Evolutionary conservation across 495 filamentous ascomycete species (phyloP).

Genomic region (Penicillium subrubescens): DNA sequence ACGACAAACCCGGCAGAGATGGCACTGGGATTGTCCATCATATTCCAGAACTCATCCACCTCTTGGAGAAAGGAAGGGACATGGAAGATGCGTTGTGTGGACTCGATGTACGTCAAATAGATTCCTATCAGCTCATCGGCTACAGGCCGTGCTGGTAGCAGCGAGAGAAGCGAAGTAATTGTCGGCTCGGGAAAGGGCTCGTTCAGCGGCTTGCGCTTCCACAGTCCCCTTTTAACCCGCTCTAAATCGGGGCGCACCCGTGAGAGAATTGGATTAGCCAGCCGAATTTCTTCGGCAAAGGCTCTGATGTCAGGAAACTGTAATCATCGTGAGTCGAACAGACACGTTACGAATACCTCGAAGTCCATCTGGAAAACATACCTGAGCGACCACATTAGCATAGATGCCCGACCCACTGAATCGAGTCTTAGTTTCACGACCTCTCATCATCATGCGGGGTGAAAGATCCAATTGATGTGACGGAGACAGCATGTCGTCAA

Average conservation of each 20-base stretch:
- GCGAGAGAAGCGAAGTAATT: constrained; percentile 30
- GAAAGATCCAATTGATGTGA: constrained; percentile 43
- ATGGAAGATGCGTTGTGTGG: constrained; percentile 59
- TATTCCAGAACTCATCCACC: constrained; percentile 53
- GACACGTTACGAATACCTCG: too few relatives aligned
- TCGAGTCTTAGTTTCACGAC: constrained; percentile 46
- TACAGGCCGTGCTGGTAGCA: constrained; percentile 45
- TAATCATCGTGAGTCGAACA: background rate
- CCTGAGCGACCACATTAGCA: constrained; percentile 47
- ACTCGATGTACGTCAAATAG: constrained; percentile 60
- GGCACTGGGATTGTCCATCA: constrained; percentile 29
- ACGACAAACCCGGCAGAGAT: constrained; percentile 51
- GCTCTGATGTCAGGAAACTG: constrained; percentile 47
- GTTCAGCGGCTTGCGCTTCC: constrained; percentile 38
- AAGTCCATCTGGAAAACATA: constrained; percentile 16
- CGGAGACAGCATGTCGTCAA: constrained; percentile 30
- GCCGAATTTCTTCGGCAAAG: constrained; percentile 45
- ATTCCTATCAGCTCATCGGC: constrained; percentile 53
- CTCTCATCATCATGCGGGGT: constrained; percentile 48
- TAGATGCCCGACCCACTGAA: constrained; percentile 47
- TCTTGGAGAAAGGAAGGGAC: constrained; percentile 57
- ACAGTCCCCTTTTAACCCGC: constrained; percentile 38
- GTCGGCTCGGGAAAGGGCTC: constrained; percentile 36
- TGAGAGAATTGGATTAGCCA: constrained; percentile 41
- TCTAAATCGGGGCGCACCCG: constrained; percentile 39